Conservation (phyloP, 768 basidiomycete species). For the Cystofilobasidium bisporidii region DNA sequence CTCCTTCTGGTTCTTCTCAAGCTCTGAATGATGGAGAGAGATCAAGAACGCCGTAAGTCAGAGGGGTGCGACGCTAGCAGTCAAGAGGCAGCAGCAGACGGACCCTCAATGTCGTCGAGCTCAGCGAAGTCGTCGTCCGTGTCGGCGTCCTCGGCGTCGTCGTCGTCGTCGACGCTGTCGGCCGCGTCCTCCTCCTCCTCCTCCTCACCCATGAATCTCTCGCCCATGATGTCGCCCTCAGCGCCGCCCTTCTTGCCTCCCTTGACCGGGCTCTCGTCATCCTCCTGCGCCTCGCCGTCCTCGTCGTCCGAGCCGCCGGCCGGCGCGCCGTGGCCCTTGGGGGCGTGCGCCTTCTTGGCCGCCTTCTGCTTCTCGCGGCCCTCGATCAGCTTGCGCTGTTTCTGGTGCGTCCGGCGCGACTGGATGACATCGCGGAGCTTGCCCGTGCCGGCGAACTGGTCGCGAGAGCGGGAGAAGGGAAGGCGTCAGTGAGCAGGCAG, state of each 20-base stretch:
- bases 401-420: slow-evolving; percentile 68
- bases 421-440: slow-evolving; percentile 79
- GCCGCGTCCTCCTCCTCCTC: slow-evolving; percentile 36
- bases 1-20: slow-evolving; percentile 62
- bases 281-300: slow-evolving; percentile 17
- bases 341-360: slow-evolving; percentile 39
- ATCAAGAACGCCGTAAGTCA: too few species aligned
- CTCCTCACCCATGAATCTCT: slow-evolving; percentile 62
- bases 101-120: slow-evolving; percentile 67
- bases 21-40: too few species aligned
- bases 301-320: slow-evolving; percentile 13
- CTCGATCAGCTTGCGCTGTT: slow-evolving; percentile 61
- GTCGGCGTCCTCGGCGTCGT: slow-evolving; percentile 37
- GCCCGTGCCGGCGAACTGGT: slow-evolving; percentile 80
- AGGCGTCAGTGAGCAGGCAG: neutral
- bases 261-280: neutral
- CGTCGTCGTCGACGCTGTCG: slow-evolving; percentile 35
- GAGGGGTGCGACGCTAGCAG: neutral
- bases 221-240: slow-evolving; percentile 66
- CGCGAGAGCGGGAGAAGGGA: neutral
- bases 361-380: slow-evolving; percentile 46
- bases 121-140: slow-evolving; percentile 60
- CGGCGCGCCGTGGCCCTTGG: slow-evolving; percentile 36
- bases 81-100: neutral
- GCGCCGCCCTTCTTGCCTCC: slow-evolving; percentile 33